phyloP scores from a whole-genome alignment of 192 early-diverging fungal species.

The Gonapodya prolifera region DNA sequence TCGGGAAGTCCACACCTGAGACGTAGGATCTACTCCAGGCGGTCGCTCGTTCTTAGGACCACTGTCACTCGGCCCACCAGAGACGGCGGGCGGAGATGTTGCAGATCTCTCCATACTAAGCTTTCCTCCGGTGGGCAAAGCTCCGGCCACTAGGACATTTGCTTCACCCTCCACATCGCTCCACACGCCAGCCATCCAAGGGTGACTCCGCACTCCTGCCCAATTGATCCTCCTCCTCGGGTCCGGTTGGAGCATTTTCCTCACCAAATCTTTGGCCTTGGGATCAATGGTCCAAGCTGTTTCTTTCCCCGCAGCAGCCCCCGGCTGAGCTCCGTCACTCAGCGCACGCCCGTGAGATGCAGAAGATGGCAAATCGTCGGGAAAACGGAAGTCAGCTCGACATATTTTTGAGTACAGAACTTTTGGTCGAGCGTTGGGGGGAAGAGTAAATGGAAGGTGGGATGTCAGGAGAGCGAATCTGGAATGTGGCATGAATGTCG shows the following conservation, averaged over 20 bases:
- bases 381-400: conserved; percentile 47
- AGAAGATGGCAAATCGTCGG: conserved; percentile 18
- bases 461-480: conserved; percentile 20
- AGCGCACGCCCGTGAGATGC: conserved; percentile 8
- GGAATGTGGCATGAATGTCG: background rate
- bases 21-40: too few relatives aligned
- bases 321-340: conserved; percentile 2
- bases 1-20: too few relatives aligned
- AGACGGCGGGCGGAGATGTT: too few relatives aligned
- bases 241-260: conserved; percentile 25
- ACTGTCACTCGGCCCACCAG: too few relatives aligned
- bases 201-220: conserved; percentile 22
- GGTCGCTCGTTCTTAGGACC: too few relatives aligned
- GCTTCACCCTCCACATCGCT: too few relatives aligned
- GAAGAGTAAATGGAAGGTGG: conserved; percentile 21
- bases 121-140: too few relatives aligned
- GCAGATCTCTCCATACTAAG: too few relatives aligned
- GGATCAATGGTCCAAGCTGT: conserved; percentile 13
- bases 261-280: conserved; percentile 36
- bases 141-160: too few relatives aligned
- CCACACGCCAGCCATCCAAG: too few relatives aligned
- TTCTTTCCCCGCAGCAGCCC: conserved; percentile 16
- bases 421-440: conserved; percentile 23
- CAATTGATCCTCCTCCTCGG: conserved; percentile 28
- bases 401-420: conserved; percentile 49